Evolutionary conservation across 257 asterid species (phyloP).

Genomic region (Plantago ovata): DNA sequence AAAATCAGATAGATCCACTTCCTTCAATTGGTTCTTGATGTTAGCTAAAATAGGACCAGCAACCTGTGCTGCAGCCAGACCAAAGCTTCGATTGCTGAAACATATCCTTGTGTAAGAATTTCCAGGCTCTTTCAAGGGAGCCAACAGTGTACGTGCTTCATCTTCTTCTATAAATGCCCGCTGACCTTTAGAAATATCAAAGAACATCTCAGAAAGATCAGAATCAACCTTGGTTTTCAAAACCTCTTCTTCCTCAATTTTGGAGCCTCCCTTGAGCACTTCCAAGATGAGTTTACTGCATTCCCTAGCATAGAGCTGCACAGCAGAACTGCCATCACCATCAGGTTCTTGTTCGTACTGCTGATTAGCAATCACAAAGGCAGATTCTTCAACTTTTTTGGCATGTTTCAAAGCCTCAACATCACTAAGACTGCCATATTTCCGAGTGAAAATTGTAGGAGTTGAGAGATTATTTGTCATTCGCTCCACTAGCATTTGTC

Average conservation of each 20-base stretch:
- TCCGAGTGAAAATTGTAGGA: constrained; percentile 87
- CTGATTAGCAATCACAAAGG: constrained; percentile 57
- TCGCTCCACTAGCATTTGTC: constrained; percentile 71
- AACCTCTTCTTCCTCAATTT: constrained; percentile 30
- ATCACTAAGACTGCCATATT: constrained; percentile 61
- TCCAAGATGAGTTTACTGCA: constrained; percentile 85
- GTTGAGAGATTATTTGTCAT: constrained; percentile 79
- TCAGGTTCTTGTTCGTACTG: constrained; percentile 77
- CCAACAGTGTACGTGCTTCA: constrained; percentile 72
- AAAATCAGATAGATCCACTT: constrained; percentile 93
- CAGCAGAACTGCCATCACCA: constrained; percentile 96
- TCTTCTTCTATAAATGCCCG: constrained; percentile 80
- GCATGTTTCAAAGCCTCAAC: constrained; percentile 63
- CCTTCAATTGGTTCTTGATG: constrained; percentile 72
- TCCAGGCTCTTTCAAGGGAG: constrained; percentile 64
- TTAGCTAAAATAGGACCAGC: constrained; percentile 79
- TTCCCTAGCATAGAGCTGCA: constrained; percentile 87
- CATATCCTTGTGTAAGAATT: constrained; percentile 72
- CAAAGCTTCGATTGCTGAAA: constrained; percentile 93
- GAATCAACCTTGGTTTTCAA: constrained; percentile 32
- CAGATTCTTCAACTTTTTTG: constrained; percentile 65
- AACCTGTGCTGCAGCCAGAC: constrained; percentile 68
- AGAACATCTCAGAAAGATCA: constrained; percentile 32
- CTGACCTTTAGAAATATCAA: constrained; percentile 83
- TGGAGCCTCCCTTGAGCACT: constrained; percentile 56